Evolutionary conservation across 139 green algal species (phyloP).

Genomic region (Marvania coccoides): DNA sequence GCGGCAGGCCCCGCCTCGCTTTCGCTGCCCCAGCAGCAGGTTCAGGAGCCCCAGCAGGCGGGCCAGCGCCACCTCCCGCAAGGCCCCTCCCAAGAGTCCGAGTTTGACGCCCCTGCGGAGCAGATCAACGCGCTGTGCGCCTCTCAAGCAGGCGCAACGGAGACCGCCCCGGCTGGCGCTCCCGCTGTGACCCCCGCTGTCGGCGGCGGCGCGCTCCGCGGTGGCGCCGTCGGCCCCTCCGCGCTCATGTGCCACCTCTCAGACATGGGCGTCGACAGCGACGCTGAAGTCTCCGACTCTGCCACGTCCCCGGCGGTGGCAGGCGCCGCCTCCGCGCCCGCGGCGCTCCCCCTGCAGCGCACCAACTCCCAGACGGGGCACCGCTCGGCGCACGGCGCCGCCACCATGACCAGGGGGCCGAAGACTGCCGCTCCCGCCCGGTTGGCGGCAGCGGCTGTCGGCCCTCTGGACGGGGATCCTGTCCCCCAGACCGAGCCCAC

Average conservation of each 20-base stretch:
- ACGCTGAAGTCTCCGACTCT: slow-evolving; percentile 18
- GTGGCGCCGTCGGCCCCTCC: neutral
- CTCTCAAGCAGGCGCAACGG: neutral
- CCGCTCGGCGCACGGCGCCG: too few species aligned
- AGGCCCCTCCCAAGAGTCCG: too few species aligned
- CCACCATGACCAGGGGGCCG: neutral
- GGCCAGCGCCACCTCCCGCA: neutral
- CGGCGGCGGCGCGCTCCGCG: neutral
- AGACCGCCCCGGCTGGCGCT: neutral
- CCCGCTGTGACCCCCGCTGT: neutral
- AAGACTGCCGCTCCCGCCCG: neutral
- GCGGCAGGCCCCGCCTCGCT: neutral
- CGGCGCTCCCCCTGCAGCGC: neutral
- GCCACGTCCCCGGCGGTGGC: slow-evolving; percentile 15
- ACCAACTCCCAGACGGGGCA: too few species aligned
- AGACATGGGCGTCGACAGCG: neutral
- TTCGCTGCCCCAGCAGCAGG: neutral
- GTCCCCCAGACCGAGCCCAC: neutral
- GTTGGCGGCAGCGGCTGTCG: neutral
- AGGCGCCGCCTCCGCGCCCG: neutral
- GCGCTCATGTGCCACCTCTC: slow-evolving; percentile 25
- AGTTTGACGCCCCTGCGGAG: too few species aligned
- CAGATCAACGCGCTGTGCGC: too few species aligned
- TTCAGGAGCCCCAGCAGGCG: neutral
- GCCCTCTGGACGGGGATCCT: too few species aligned